phyloP scores from a whole-genome alignment of 192 early-diverging fungal species.

The Coemansia sp. region DNA sequence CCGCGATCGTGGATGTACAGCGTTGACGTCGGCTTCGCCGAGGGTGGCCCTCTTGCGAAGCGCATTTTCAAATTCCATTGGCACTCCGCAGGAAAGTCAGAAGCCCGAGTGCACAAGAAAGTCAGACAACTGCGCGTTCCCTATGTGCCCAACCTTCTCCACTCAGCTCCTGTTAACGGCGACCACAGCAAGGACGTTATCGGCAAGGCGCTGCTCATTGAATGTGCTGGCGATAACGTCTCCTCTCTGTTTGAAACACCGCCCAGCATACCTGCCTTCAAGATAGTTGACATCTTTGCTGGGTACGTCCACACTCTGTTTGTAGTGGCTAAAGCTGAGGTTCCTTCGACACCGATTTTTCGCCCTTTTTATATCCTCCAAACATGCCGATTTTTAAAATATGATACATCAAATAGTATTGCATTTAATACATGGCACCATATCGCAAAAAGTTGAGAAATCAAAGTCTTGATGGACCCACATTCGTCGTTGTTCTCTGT shows the following conservation, averaged over 20 bases:
- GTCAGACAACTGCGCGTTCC: neutral
- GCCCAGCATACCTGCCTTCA: neutral
- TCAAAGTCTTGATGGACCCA: too few species aligned
- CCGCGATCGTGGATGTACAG: slow-evolving; percentile 1
- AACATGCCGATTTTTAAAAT: too few species aligned
- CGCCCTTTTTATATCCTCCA: too few species aligned
- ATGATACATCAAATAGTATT: too few species aligned
- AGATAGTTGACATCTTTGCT: slow-evolving; percentile 1
- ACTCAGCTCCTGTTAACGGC: neutral
- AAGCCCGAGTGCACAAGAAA: neutral
- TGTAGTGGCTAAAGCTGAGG: neutral
- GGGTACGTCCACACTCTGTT: slow-evolving; percentile 8
- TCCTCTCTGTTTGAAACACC: neutral
- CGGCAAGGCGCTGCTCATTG: neutral
- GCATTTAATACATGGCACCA: too few species aligned
- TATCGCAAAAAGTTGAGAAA: too few species aligned
- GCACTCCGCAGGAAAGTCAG: neutral
- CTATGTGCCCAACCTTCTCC: slow-evolving; percentile 1
- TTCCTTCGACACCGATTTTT: too few species aligned
- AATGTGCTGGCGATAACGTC: neutral
- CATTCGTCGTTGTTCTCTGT: too few species aligned
- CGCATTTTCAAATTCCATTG: slow-evolving; percentile 3
- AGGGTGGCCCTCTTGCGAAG: neutral
- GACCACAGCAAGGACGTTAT: neutral
- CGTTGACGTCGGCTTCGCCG: neutral